Conservation (phyloP, 805 yeast genomes). For the Teunomyces barrocoloradensis region DNA sequence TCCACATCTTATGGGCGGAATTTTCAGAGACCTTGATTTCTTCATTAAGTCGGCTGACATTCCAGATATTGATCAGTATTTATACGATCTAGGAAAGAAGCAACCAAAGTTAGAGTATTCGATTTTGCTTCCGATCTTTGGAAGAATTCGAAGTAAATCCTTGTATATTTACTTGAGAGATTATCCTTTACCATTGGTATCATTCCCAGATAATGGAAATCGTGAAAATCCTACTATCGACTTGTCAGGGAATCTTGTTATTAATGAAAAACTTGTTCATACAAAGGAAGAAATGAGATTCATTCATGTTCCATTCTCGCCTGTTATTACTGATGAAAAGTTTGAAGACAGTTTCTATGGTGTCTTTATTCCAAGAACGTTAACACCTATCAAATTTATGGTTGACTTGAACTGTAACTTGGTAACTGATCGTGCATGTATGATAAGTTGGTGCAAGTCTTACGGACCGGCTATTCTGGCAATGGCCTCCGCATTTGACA, state of each 20-base stretch:
- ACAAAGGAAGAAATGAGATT: slow-evolving; percentile 44
- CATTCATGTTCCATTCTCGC: slow-evolving; percentile 58
- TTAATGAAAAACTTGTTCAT: slow-evolving; percentile 54
- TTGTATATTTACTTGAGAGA: slow-evolving; percentile 49
- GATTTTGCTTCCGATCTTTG: slow-evolving; percentile 49
- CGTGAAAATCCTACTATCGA: slow-evolving; percentile 25
- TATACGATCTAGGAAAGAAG: slow-evolving; percentile 39
- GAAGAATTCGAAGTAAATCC: slow-evolving; percentile 43
- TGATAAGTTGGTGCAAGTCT: slow-evolving; percentile 63
- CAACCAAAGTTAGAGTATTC: slow-evolving; percentile 58
- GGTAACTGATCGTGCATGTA: slow-evolving; percentile 45
- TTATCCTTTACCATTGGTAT: slow-evolving; percentile 56
- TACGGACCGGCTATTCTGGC: slow-evolving; percentile 59
- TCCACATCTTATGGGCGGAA: slow-evolving; percentile 29
- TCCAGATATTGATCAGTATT: slow-evolving; percentile 36
- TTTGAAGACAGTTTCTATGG: slow-evolving; percentile 53
- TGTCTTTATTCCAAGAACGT: slow-evolving; percentile 55
- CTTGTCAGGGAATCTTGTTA: slow-evolving; percentile 46
- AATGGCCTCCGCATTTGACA: slow-evolving; percentile 41
- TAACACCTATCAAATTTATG: slow-evolving; percentile 59
- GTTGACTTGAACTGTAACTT: slow-evolving; percentile 48
- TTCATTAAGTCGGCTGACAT: slow-evolving; percentile 24
- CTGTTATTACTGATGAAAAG: slow-evolving; percentile 40
- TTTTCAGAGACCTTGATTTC: slow-evolving; percentile 30
- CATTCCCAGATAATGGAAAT: slow-evolving; percentile 40